Evolutionary conservation across 371 early-diverging fungal genomes (phyloP), one percentile per base, ranked within the genome.

Genomic region (Mortierella polycephala): DNA sequence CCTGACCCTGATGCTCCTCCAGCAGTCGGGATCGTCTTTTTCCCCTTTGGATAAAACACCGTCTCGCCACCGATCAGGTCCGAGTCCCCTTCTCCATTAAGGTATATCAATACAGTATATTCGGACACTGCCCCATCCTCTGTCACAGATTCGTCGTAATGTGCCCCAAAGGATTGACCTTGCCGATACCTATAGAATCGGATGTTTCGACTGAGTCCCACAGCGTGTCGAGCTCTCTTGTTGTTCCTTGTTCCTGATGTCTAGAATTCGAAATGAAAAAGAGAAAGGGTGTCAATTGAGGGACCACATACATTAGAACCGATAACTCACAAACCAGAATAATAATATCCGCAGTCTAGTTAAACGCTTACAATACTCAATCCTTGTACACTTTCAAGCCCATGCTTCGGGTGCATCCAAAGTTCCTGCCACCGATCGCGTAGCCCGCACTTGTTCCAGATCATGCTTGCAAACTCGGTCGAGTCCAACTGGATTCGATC

Each of bases 141-240:
- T 14, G 30, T 50, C 12, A 91, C 89, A 14, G 88, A 85, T 49
- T 93, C 93, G 73, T 94, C 94, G 59, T 93, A 94, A 75, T 94
- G 94, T 2, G 85, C 84, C 11, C 89, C 93, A 69, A 94, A 94
- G 6, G 86, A 83, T 70, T 93, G 89, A 0, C 91, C 91, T 7
- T 84, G 79, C 18, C 83, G 82, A 70, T 94, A 94, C 10, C 91
- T 85, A 74, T 94, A 94, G 39, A 94, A 82, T 5, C 93, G 87
- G 50, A 93, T 90, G 80, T 91, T 92, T 12, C 85, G 83, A 59
- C 91, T 88, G 30, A 94, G 75, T 0, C 91, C 90, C 0, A 79
- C 82, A 0, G 89, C 81, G 41, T 60, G 70, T 7, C 77, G 68
- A 5, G 60, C 20, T 52, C 79, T 61, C 41, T 62, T 72, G 41